phyloP scores from a whole-genome alignment of 148 eudicot genomes.

The Nyssa sinensis region DNA sequence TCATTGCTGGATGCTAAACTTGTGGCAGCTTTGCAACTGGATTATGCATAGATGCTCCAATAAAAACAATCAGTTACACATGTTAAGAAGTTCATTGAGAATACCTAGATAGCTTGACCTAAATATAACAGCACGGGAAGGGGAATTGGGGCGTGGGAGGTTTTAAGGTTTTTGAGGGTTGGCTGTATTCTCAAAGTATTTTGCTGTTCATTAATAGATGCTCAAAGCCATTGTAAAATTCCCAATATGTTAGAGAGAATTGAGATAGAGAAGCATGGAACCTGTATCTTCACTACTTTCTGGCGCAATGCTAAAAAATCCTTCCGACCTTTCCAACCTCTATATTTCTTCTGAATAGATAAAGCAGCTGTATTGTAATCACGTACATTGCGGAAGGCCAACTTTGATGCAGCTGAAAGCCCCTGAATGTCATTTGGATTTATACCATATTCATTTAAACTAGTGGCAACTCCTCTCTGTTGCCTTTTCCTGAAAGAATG shows the following conservation, averaged over 20 bases:
- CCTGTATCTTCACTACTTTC: conserved; percentile 99
- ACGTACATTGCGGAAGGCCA: conserved; percentile 56
- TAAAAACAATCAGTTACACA: too few relatives aligned
- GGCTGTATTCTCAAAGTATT: neutral
- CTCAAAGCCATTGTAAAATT: neutral
- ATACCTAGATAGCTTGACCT: neutral
- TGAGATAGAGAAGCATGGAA: conserved; percentile 16
- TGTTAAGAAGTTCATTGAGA: too few relatives aligned
- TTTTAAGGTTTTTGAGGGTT: too few relatives aligned
- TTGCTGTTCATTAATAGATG: neutral
- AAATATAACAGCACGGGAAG: neutral
- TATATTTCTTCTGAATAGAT: conserved; percentile 85
- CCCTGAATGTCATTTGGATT: conserved; percentile 48
- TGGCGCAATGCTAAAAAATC: conserved; percentile 69
- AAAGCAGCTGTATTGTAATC: conserved; percentile 73
- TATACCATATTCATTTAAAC: conserved; percentile 51
- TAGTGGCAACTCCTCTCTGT: conserved; percentile 36
- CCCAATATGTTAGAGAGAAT: neutral
- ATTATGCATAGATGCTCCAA: too few relatives aligned
- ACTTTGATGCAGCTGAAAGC: conserved; percentile 70
- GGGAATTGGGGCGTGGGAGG: neutral
- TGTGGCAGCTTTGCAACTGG: too few relatives aligned
- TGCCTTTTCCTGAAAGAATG: conserved; percentile 85
- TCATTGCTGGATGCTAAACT: too few relatives aligned
- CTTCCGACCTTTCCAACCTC: conserved; percentile 87